Evolutionary conservation across 1,284 basidiomycete genomes (phyloP).

Genomic region (Cryptococcus sp.): DNA sequence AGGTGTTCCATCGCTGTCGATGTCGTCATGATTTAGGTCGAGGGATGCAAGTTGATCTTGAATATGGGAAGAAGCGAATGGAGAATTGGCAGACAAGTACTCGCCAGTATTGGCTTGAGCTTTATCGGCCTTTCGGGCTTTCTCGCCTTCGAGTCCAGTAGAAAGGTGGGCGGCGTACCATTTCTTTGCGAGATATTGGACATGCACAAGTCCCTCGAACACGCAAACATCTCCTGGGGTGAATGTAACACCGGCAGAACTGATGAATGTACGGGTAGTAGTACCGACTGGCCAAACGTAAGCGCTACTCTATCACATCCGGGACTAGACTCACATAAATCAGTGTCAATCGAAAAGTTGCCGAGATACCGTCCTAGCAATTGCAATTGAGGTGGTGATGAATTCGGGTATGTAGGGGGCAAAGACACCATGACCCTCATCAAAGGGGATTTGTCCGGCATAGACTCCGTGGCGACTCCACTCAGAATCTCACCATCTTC

Average conservation of each 20-base stretch:
- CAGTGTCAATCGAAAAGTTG: constrained; percentile 51
- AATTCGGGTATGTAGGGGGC: constrained; percentile 64
- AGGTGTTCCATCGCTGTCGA: not conserved
- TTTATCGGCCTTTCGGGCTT: constrained; percentile 58
- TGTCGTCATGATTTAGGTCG: not conserved
- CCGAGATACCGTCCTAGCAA: constrained; percentile 82
- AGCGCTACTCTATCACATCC: constrained; percentile 1
- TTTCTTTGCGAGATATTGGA: constrained; percentile 60
- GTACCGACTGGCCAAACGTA: constrained; percentile 54
- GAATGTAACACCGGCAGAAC: constrained; percentile 69
- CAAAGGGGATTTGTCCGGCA: constrained; percentile 31
- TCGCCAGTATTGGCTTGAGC: not conserved
- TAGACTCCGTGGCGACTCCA: constrained; percentile 9
- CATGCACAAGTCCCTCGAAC: constrained; percentile 79
- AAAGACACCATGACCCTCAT: constrained; percentile 69
- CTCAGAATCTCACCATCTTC: constrained; percentile 49
- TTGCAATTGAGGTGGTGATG: constrained; percentile 72
- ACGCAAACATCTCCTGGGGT: constrained; percentile 69
- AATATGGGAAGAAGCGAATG: constrained; percentile 3
- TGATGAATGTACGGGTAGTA: constrained; percentile 76
- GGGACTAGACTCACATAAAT: constrained; percentile 35
- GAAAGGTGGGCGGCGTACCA: constrained; percentile 69
- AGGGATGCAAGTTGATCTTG: constrained; percentile 1
- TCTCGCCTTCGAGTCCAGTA: constrained; percentile 56
- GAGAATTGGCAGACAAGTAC: constrained; percentile 5